Conservation (phyloP, 345 rosid species). For the Rubroshorea leprosula region DNA sequence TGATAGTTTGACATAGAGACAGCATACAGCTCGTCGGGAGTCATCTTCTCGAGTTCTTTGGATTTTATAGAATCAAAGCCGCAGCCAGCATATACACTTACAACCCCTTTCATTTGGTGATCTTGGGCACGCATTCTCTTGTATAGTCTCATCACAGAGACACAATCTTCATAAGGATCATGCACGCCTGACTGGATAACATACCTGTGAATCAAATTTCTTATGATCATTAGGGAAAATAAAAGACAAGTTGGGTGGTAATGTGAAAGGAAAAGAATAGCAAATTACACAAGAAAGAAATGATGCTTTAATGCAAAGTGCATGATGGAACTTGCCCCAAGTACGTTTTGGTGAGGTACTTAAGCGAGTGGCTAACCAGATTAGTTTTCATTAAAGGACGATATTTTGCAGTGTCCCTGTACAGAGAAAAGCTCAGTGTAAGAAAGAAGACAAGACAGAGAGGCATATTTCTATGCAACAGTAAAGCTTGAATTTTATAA, state of each 20-base stretch:
- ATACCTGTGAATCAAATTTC: constrained; percentile 34
- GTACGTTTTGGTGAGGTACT: constrained; percentile 54
- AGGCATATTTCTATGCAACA: not conserved
- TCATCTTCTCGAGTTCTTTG: constrained; percentile 55
- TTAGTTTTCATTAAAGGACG: constrained; percentile 71
- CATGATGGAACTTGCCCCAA: constrained; percentile 45
- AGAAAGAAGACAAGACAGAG: not conserved
- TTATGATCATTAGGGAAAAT: not conserved
- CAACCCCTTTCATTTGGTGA: constrained; percentile 29
- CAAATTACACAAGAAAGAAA: not conserved
- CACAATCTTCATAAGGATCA: constrained; percentile 64
- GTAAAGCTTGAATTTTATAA: not conserved
- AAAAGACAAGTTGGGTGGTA: not conserved
- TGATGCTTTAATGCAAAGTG: not conserved
- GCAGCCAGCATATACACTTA: constrained; percentile 6
- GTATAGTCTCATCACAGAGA: constrained; percentile 66
- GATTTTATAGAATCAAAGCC: constrained; percentile 36
- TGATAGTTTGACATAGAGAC: constrained; percentile 47
- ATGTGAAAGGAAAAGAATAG: not conserved
- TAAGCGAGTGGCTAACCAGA: constrained; percentile 71
- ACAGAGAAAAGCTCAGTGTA: constrained; percentile 3
- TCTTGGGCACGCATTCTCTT: constrained; percentile 55
- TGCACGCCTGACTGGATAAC: constrained; percentile 52
- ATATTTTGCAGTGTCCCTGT: constrained; percentile 77
- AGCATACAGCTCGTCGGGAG: constrained; percentile 45